Evolutionary conservation across 192 early-diverging fungal genomes (phyloP).

Genomic region (Entomortierella chlamydospora): DNA sequence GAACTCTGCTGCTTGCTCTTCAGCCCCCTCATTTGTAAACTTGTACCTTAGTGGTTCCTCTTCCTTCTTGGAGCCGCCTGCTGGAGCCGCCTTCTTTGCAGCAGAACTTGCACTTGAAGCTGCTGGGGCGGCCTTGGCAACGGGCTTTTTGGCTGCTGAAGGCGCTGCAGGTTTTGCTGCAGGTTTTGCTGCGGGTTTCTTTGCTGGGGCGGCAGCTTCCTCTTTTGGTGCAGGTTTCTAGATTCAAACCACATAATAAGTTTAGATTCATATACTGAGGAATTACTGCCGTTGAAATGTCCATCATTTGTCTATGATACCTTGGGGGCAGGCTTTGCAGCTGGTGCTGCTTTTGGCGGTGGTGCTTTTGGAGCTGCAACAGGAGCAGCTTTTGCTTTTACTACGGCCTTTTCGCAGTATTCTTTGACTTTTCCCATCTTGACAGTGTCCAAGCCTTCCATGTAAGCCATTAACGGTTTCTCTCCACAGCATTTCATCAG

Average conservation of each 20-base stretch:
- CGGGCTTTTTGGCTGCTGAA: slow-evolving; percentile 42
- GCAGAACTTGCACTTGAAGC: slow-evolving; percentile 15
- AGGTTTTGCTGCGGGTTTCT: slow-evolving; percentile 21
- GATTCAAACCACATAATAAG: background rate
- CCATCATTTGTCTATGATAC: slow-evolving; percentile 2
- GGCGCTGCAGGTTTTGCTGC: slow-evolving; percentile 50
- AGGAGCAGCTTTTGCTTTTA: slow-evolving; percentile 72
- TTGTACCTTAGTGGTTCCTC: slow-evolving; percentile 76
- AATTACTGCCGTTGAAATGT: background rate
- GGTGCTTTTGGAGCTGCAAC: slow-evolving; percentile 47
- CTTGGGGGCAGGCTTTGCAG: slow-evolving; percentile 49
- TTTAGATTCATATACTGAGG: background rate
- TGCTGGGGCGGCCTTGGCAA: slow-evolving; percentile 29
- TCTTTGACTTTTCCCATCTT: slow-evolving; percentile 91
- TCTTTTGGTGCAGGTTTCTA: slow-evolving; percentile 49
- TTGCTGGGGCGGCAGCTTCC: slow-evolving; percentile 37
- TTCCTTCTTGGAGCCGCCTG: slow-evolving; percentile 52
- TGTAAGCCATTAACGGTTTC: slow-evolving; percentile 74
- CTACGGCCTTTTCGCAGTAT: slow-evolving; percentile 87
- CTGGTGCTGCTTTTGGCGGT: slow-evolving; percentile 42
- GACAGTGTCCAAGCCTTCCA: slow-evolving; percentile 89
- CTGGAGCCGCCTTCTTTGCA: slow-evolving; percentile 43
- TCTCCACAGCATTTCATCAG: slow-evolving; percentile 91
- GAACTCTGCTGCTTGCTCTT: slow-evolving; percentile 71
- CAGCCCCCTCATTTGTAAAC: slow-evolving; percentile 80